A percentile compares a stretch with the other conserved stretches of the same genome.
These are phyloP conservation scores for Kernera saxatilis DNA, from an alignment of 345 rosid genomes.

Conservation along the genomic window DNA sequence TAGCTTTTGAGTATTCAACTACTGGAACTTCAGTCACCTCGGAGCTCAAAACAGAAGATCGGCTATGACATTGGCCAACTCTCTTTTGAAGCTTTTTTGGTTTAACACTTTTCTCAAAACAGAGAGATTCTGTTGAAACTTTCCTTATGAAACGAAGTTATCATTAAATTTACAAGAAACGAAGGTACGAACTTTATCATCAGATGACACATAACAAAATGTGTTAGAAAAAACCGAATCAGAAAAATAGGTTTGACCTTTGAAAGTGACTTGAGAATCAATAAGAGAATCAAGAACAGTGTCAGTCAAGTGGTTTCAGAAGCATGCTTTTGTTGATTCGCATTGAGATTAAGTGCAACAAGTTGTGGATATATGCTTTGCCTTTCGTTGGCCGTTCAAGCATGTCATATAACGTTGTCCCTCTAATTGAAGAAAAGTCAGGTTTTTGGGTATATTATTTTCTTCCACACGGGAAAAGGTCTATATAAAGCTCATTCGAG, in stretches of 20 bases:
- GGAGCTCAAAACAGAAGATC: background rate
- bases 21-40: background rate
- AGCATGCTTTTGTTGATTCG: background rate
- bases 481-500: background rate
- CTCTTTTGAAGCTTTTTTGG: background rate
- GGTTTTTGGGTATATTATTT: background rate
- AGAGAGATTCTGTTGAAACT: background rate
- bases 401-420: background rate
- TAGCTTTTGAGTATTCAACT: too few species aligned
- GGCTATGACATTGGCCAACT: background rate
- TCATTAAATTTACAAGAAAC: too few species aligned
- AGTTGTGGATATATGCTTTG: conserved; percentile 21
- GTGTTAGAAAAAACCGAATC: background rate
- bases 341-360: background rate
- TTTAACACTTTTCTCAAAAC: background rate
- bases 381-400: background rate
- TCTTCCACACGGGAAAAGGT: background rate
- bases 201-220: too few species aligned
- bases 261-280: background rate
- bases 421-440: background rate
- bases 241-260: background rate
- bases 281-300: background rate
- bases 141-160: background rate
- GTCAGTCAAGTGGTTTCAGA: background rate
- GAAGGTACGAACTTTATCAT: background rate